Percentiles rank a stretch among this genome's conserved stretches.
These are phyloP conservation scores for Myriosclerotinia scirpicola DNA, from an alignment of 2,329 filamentous ascomycete species.

Conservation along the genomic window DNA sequence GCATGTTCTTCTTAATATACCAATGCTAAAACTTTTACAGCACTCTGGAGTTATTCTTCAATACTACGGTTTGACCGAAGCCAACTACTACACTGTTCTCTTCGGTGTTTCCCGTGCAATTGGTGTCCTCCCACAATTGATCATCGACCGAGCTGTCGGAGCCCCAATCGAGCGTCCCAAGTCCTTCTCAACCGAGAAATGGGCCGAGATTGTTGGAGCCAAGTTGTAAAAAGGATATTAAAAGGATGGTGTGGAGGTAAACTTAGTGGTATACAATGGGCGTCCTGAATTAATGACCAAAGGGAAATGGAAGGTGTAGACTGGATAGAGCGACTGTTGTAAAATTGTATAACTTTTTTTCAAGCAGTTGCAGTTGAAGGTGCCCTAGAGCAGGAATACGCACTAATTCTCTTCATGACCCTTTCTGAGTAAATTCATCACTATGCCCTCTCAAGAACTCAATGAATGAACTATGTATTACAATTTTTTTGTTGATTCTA, in stretches of 20 bases:
- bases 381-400: constrained; percentile 14
- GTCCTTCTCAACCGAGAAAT: constrained; percentile 97
- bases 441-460: background rate
- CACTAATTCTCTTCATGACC: constrained; percentile 8
- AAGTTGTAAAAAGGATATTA: constrained; percentile 66
- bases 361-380: constrained; percentile 32
- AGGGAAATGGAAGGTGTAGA: constrained; percentile 31
- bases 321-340: constrained; percentile 38
- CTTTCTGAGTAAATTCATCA: background rate
- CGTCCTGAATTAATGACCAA: constrained; percentile 16
- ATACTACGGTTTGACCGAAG: constrained; percentile 98
- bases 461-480: background rate
- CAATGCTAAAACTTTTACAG: constrained; percentile 6
- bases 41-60: constrained; percentile 99
- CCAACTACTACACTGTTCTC: constrained; percentile 99
- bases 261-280: constrained; percentile 26
- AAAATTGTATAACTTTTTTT: constrained; percentile 31
- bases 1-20: background rate
- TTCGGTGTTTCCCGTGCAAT: constrained; percentile 98
- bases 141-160: constrained; percentile 97
- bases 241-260: constrained; percentile 16
- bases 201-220: constrained; percentile 86
- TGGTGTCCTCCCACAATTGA: constrained; percentile 97
- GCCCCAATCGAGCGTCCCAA: constrained; percentile 98
- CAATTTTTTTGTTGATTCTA: no score